Evolutionary conservation across 331 rosid species (phyloP).

Genomic region (Telfairia occidentalis): DNA sequence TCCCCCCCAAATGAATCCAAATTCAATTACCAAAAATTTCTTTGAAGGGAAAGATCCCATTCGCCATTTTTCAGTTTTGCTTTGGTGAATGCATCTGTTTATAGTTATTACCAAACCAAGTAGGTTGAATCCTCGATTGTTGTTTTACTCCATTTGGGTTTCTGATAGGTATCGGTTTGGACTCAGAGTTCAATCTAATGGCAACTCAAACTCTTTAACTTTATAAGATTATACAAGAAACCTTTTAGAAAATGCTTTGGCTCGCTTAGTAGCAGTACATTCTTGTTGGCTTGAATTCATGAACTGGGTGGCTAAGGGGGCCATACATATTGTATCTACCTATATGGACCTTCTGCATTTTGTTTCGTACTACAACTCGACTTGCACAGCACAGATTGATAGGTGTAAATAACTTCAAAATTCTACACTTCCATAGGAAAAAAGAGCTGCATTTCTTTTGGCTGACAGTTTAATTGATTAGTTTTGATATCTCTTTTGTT

Average conservation of each 20-base stretch:
- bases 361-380: background rate
- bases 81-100: background rate
- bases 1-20: background rate
- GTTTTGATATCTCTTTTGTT: background rate
- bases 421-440: background rate
- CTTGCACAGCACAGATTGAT: background rate
- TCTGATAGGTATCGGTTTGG: background rate
- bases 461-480: background rate
- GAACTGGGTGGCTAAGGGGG: background rate
- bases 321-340: background rate
- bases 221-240: background rate
- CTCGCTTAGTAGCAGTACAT: background rate
- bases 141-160: background rate
- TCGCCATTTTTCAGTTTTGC: background rate
- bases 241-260: background rate
- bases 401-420: background rate
- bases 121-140: background rate
- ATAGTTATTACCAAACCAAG: background rate
- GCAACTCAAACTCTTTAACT: background rate
- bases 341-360: background rate
- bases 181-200: background rate
- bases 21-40: background rate
- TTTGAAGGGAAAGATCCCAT: background rate
- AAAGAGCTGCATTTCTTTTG: background rate
- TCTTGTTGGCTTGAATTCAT: background rate